phyloP scores from a whole-genome alignment of 169 alveolate species.

The Plasmodium vinckei region DNA sequence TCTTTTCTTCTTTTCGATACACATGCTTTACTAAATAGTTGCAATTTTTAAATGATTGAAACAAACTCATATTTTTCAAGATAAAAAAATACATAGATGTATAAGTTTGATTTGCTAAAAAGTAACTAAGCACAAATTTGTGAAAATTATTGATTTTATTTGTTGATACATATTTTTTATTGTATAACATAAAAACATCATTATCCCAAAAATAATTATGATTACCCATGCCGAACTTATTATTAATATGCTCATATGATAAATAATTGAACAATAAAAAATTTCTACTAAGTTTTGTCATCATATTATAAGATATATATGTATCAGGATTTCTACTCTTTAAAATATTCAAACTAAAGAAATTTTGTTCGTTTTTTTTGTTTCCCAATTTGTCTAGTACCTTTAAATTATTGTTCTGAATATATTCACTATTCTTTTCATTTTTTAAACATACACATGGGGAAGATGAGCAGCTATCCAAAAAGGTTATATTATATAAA shows the following conservation, averaged over 20 bases:
- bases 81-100: constrained; percentile 53
- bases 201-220: constrained; percentile 2
- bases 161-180: constrained; percentile 19
- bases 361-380: not conserved
- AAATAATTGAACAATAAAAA: constrained; percentile 44
- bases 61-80: constrained; percentile 14
- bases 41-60: constrained; percentile 19
- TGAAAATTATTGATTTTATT: constrained; percentile 33
- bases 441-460: not conserved
- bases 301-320: constrained; percentile 25
- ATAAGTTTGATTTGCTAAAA: constrained; percentile 29
- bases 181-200: constrained; percentile 15
- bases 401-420: not conserved
- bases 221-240: not conserved
- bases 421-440: not conserved
- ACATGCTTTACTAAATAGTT: constrained; percentile 29
- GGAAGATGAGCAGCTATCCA: not conserved
- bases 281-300: constrained; percentile 55
- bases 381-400: not conserved
- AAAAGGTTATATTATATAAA: constrained; percentile 32
- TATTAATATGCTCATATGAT: constrained; percentile 14
- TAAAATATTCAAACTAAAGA: constrained; percentile 1
- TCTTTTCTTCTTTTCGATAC: constrained; percentile 14
- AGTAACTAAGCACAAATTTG: constrained; percentile 30
- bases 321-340: not conserved